phyloP scores from a whole-genome alignment of 2,329 filamentous ascomycete species.

The Uncinocarpus reesii region DNA sequence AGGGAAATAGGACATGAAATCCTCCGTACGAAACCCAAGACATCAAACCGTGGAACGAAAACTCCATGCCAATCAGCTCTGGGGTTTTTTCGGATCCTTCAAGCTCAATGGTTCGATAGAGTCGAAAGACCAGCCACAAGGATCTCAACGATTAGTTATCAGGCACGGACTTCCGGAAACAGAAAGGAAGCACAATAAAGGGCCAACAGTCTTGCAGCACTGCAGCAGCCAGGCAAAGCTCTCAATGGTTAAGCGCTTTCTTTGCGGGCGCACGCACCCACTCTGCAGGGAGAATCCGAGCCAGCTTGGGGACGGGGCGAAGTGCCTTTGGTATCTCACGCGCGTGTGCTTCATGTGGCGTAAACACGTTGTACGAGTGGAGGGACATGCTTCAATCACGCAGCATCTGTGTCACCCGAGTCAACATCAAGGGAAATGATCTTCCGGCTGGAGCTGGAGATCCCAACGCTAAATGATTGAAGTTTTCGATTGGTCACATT shows the following conservation, averaged over 20 bases:
- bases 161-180: no score
- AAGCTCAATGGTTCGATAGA: neutral
- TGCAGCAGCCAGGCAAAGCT: no score
- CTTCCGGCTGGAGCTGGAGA: neutral
- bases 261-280: no score
- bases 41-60: conserved; percentile 1
- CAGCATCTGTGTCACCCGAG: conserved; percentile 1
- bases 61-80: neutral
- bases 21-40: no score
- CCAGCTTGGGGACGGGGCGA: no score
- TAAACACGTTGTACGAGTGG: conserved; percentile 4
- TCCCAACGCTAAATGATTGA: conserved; percentile 5
- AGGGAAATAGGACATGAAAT: no score
- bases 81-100: neutral
- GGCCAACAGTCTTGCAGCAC: no score
- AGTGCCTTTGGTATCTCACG: neutral
- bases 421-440: neutral
- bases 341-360: conserved; percentile 5
- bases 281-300: no score
- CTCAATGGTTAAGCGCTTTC: no score
- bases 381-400: neutral
- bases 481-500: conserved; percentile 1
- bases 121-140: no score
- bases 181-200: no score
- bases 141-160: no score